Evolutionary conservation across 2,329 filamentous ascomycete genomes (phyloP).

Genomic region (Parastagonospora avenae): DNA sequence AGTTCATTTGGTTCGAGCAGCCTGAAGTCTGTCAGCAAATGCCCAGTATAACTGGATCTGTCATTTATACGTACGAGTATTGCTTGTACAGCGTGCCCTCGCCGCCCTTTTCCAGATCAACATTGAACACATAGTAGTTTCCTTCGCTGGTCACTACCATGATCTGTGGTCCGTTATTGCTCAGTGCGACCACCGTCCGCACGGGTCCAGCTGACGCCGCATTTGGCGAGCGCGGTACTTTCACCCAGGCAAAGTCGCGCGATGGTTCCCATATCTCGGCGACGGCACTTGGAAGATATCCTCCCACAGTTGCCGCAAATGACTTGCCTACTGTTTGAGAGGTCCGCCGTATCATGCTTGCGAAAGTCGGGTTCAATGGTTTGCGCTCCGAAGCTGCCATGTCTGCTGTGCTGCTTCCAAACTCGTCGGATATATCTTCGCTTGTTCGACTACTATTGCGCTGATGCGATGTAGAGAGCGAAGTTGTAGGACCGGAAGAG

Average conservation of each 20-base stretch:
- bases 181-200: slow-evolving; percentile 96
- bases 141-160: slow-evolving; percentile 99
- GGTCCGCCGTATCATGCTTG: slow-evolving; percentile 89
- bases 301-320: slow-evolving; percentile 85
- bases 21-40: slow-evolving; percentile 27
- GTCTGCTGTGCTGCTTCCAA: slow-evolving; percentile 45
- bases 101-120: slow-evolving; percentile 92
- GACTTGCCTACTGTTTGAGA: slow-evolving; percentile 91
- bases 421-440: slow-evolving; percentile 48
- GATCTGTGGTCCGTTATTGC: slow-evolving; percentile 88
- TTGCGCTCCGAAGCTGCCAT: slow-evolving; percentile 41
- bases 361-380: slow-evolving; percentile 72
- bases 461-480: slow-evolving; percentile 38
- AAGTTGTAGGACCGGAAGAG: slow-evolving; percentile 30
- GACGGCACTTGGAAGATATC: slow-evolving; percentile 89
- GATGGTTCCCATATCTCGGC: slow-evolving; percentile 98
- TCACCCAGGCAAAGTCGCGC: slow-evolving; percentile 95
- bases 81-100: slow-evolving; percentile 91
- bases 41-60: background rate
- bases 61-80: slow-evolving; percentile 73
- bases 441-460: slow-evolving; percentile 52
- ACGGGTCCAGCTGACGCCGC: slow-evolving; percentile 59
- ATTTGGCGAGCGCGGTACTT: slow-evolving; percentile 70
- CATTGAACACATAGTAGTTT: slow-evolving; percentile 91
- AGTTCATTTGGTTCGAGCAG: slow-evolving; percentile 45